A percentile compares a stretch with the other conserved stretches of the same genome.
phyloP scores from a whole-genome alignment of 2,329 filamentous ascomycete species.

The Pseudopyrenochaeta lycopersici region DNA sequence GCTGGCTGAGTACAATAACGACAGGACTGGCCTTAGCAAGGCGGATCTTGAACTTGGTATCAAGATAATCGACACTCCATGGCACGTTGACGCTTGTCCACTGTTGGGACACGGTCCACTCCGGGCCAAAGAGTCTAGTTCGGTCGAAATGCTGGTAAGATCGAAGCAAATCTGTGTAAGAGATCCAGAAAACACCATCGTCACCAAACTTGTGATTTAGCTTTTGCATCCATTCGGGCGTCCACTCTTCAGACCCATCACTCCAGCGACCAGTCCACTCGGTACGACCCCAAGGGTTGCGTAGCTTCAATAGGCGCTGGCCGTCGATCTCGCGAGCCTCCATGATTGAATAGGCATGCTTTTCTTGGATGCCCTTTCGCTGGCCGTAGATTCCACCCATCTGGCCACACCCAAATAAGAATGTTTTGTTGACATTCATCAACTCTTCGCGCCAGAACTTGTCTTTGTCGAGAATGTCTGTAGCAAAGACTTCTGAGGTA shows the following conservation, averaged over 20 bases:
- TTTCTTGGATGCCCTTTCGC: conserved; percentile 56
- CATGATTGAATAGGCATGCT: conserved; percentile 68
- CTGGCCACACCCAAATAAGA: conserved; percentile 77
- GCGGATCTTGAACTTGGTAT: conserved; percentile 67
- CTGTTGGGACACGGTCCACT: conserved; percentile 68
- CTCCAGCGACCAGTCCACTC: conserved; percentile 86
- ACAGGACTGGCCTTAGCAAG: conserved; percentile 62
- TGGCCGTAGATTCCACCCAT: conserved; percentile 70
- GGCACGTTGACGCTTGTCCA: conserved; percentile 69
- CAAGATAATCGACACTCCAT: conserved; percentile 68
- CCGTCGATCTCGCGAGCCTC: conserved; percentile 68
- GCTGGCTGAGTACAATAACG: conserved; percentile 67
- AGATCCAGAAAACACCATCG: conserved; percentile 74
- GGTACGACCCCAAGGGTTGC: conserved; percentile 82
- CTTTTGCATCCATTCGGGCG: conserved; percentile 77
- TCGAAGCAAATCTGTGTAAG: conserved; percentile 65
- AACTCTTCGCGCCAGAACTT: conserved; percentile 86
- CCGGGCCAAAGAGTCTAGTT: conserved; percentile 67
- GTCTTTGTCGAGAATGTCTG: conserved; percentile 79
- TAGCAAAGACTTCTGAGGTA: conserved; percentile 72
- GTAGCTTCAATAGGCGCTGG: conserved; percentile 57
- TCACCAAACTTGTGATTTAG: conserved; percentile 79
- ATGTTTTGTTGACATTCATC: conserved; percentile 80
- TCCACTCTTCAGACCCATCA: conserved; percentile 87
- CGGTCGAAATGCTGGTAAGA: conserved; percentile 69